phyloP scores from a whole-genome alignment of 2,329 filamentous ascomycete species.

The Apiospora sp. region DNA sequence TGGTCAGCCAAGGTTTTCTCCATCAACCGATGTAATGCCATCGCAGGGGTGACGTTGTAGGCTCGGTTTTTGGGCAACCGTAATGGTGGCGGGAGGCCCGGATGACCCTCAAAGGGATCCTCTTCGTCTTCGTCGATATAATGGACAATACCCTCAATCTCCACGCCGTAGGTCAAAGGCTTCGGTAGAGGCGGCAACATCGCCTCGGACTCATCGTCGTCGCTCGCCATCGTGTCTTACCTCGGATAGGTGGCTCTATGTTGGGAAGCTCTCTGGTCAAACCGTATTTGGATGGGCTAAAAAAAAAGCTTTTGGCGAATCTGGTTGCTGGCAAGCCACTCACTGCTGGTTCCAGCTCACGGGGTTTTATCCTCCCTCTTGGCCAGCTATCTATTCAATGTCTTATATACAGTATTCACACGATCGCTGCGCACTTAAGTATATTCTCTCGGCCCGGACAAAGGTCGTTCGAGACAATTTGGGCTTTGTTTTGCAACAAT shows the following conservation, averaged over 20 bases:
- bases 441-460: background rate
- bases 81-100: background rate
- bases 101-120: slow-evolving; percentile 15
- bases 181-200: background rate
- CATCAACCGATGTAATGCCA: background rate
- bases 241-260: background rate
- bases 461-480: background rate
- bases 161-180: slow-evolving; percentile 32
- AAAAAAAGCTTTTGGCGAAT: no score
- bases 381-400: background rate
- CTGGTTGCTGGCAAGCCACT: no score
- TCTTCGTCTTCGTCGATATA: background rate
- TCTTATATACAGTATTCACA: background rate
- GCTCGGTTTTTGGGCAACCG: background rate
- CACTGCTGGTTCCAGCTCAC: background rate
- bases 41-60: background rate
- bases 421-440: no score
- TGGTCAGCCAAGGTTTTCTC: background rate
- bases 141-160: slow-evolving; percentile 32
- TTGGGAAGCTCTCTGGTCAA: no score
- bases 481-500: background rate
- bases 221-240: background rate
- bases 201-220: background rate
- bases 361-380: background rate
- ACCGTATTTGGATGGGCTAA: background rate